Evolutionary conservation across 163 green algal genomes (phyloP).

Genomic region (Chloromonas sp.): DNA sequence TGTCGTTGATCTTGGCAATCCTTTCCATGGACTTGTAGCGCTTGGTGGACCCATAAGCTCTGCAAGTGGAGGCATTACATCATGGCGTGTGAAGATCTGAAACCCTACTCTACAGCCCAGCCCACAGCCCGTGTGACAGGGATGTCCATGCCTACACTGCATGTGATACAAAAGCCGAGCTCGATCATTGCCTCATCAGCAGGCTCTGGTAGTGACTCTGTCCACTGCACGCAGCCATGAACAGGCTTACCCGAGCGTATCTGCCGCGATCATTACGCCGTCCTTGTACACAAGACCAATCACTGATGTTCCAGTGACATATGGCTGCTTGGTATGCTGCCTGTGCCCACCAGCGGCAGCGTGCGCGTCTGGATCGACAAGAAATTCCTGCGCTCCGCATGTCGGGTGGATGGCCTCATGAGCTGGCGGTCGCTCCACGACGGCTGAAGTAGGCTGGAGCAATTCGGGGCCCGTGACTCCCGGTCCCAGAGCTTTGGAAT

Average conservation of each 20-base stretch:
- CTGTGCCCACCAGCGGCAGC: slow-evolving; percentile 15
- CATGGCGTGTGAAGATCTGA: background rate
- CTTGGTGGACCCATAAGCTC: slow-evolving; percentile 92
- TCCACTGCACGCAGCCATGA: background rate
- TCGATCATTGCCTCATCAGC: too few relatives aligned
- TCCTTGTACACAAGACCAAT: slow-evolving; percentile 93
- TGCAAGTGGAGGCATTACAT: background rate
- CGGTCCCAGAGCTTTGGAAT: slow-evolving; percentile 63
- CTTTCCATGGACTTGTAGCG: slow-evolving; percentile 93
- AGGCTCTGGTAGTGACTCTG: too few relatives aligned
- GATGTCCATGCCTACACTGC: too few relatives aligned
- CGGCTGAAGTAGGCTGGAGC: slow-evolving; percentile 44
- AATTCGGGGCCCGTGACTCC: slow-evolving; percentile 66
- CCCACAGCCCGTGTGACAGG: too few relatives aligned
- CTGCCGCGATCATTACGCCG: slow-evolving; percentile 87
- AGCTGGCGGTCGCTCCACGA: slow-evolving; percentile 29
- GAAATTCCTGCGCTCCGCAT: slow-evolving; percentile 58
- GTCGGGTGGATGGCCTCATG: slow-evolving; percentile 41
- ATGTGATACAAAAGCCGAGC: too few relatives aligned
- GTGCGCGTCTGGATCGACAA: slow-evolving; percentile 51
- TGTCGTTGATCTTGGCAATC: slow-evolving; percentile 71
- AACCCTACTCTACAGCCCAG: too few relatives aligned
- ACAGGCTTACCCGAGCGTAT: slow-evolving; percentile 72
- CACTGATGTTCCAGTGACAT: slow-evolving; percentile 94
- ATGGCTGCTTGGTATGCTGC: slow-evolving; percentile 83